These are phyloP conservation scores for Coniosporium apollinis DNA, from an alignment of 495 filamentous ascomycete genomes.

Conservation along the genomic window DNA sequence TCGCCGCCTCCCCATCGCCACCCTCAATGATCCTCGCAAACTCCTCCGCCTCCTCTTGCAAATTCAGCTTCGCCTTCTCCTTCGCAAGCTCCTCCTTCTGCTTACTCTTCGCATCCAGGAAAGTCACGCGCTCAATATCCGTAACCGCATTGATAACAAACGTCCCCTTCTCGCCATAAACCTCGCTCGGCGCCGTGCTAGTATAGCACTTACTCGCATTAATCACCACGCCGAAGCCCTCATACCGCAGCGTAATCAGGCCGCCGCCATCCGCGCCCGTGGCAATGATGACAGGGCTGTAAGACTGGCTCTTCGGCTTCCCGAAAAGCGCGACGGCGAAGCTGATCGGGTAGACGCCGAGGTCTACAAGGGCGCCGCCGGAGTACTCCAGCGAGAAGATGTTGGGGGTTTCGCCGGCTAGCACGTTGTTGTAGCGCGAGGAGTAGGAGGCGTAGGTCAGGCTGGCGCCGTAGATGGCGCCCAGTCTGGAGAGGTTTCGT, in stretches of 20 bases:
- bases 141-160: conserved; percentile 18
- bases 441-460: conserved; percentile 20
- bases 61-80: conserved; percentile 18
- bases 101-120: conserved; percentile 16
- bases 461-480: conserved; percentile 17
- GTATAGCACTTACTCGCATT: conserved; percentile 17
- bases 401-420: conserved; percentile 15
- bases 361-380: conserved; percentile 16
- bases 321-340: conserved; percentile 16
- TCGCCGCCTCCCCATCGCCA: conserved; percentile 14
- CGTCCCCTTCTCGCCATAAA: conserved; percentile 23
- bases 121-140: conserved; percentile 19
- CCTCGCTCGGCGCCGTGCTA: conserved; percentile 14
- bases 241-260: conserved; percentile 18
- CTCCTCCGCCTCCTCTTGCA: conserved; percentile 23
- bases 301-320: conserved; percentile 12
- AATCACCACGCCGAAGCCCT: conserved; percentile 18
- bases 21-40: conserved; percentile 23
- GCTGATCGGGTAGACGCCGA: conserved; percentile 17
- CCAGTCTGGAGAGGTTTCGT: conserved; percentile 6
- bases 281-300: conserved; percentile 15
- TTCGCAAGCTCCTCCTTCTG: conserved; percentile 14
- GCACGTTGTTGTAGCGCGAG: conserved; percentile 19
- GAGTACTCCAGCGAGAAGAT: conserved; percentile 14
- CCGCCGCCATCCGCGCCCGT: conserved; percentile 23